Base-by-base conservation (phyloP, 352 stramenopile genomes). In the Salisapilia sapeloensis region DNA sequence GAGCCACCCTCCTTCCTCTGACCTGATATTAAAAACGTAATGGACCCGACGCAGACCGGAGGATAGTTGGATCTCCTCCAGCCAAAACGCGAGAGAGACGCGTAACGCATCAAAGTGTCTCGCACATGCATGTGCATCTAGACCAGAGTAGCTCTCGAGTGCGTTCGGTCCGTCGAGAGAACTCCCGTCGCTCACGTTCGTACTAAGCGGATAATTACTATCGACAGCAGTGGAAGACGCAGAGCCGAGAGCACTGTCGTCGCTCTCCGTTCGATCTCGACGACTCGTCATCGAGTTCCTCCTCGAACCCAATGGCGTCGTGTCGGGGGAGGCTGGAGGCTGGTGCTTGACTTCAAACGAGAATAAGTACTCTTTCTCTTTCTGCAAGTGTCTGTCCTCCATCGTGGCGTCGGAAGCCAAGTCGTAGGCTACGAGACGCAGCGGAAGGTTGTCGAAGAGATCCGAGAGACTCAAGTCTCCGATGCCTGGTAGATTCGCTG, bases 381-480 rank as follows among this genome's bases (percentile, higher is more conserved):
- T 17, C 21, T 86, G 66, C 4, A 56, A 31, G 42, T 86, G 70
- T 13, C 35, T 55, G 8, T 57, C 56, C 13, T 14, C 13, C 9
- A 8, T 33, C 15, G 35, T 46, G 0, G 35, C 20, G 6, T 18
- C 19, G 19, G 41, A 19, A 0, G 31, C 39, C 2, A 77, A 48
- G 34, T 85, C 63, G 38, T 91, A 91, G 12, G 70, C 67, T 24
- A 84, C 66, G 5, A 91, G 46, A 16, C 52, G 58, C 33, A 91
- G 34, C 8, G 75, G 75, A 12, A 80, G 37, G 13, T 60, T 62
- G 40, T 83, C 61, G 30, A 87, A 87, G 32, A 91, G 87, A n/a
- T 59, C 63, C 11, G 62, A 58, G 0, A 91, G 48, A 17, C 65
- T 45, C 61, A 91, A 75, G 23, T 79, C 65, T 28, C 56, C 77